Evolutionary conservation across 257 asterid species (phyloP), one percentile per base, ranked within the genome.

Genomic region (Verbascum thapsus): DNA sequence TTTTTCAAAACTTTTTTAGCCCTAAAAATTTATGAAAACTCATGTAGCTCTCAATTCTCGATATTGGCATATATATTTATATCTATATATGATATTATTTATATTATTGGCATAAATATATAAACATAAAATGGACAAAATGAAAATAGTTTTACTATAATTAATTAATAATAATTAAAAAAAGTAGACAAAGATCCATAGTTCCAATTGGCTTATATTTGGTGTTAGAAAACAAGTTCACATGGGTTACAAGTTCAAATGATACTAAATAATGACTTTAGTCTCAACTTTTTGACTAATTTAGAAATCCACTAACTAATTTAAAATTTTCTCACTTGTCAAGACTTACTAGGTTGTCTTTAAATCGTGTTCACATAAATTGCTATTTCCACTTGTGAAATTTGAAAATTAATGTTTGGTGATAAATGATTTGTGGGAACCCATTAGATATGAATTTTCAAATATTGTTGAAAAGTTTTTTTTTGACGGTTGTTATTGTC

Each of bases 361-460:
- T 39, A 53, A 45, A 9, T 47, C 57, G 48, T 49, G 50, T 12
- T 48, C 69, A 50, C 69, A 64, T 6, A 43, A 42, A 5, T 66
- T 54, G 63, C 44, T 40, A 3, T 4, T 15, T 9, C 42, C 13
- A 40, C 42, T 32, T 13, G 45, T 50, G 43, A 42, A 20, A 41
- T 53, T 65, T 65, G 20, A 42, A 53, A 65, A 40, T 22, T 8
- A 3, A 34, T 38, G 2, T 18, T 16, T 11, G 6, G 52, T 26
- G n/a, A 16, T 15, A 37, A 26, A 16, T 30, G 7, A 3, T 3
- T 15, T 63, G 55, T 54, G 63, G 63, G 70, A 52, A 52, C 61
- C 70, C 70, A 52, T 40, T 64, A 12, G 17, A 18, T 16, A 0
- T 53, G 17, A 23, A 52, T 54, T 50, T 34, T 51, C 9, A 15